Evolutionary conservation across 768 basidiomycete species (phyloP), one percentile per base, ranked within the genome.

Genomic region (Suillus americanus): DNA sequence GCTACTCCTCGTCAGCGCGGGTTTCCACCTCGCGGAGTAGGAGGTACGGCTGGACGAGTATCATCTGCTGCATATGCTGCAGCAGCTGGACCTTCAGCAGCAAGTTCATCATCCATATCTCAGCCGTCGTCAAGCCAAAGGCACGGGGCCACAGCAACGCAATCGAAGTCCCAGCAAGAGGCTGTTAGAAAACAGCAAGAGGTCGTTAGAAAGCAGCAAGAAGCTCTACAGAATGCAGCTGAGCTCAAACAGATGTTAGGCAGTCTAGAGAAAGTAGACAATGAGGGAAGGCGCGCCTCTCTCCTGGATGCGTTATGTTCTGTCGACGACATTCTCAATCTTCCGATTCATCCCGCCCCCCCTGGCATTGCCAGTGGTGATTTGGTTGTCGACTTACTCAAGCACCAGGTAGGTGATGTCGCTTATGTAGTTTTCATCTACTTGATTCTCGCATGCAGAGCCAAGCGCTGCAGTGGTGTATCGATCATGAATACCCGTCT

Each of bases 401-500:
- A 86, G 65, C 95, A 96, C 70, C 95, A 97, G 82, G 93, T 90
- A 46, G 51, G 74, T 59, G 16, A 3, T 45, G 45, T 37, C 20
- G 18, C 33, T 28, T 7, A 16, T 30, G 45, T 5, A 16, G 5
- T 37, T 20, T 43, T 63, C 43, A 51, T 30, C 45, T 25, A 28
- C 14, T 37, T 30, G 9, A 2, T 6, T 59, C 45, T 64, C 25
- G 66, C 33, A 13, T 30, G 5, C 62, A 95, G 93, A 87, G 79
- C 59, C 93, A 95, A 85, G 94, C 88, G 1, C 75, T 95, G 51
- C 85, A 89, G 70, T 97, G 95, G 95, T 92, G 92, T 69, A 81
- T 96, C 35, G 84, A 87, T 18, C 85, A 81, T 33, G 95, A 97
- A 75, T 87, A 92, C 70, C 95, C 95, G 0, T 75, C 76, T 45